Evolutionary conservation across 2,329 filamentous ascomycete genomes (phyloP).

Genomic region (Gyromitra esculenta): DNA sequence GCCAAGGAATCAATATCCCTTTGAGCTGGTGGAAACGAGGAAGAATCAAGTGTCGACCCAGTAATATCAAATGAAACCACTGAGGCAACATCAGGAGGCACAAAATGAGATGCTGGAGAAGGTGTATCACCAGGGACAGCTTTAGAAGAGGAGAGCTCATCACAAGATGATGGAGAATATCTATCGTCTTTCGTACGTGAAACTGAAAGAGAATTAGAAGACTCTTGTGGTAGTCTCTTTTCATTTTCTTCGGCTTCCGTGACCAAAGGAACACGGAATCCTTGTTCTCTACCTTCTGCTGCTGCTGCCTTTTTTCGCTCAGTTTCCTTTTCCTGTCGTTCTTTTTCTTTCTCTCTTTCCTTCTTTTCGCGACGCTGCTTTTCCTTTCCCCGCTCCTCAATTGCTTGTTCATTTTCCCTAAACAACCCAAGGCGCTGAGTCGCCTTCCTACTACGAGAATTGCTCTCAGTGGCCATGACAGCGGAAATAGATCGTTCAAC

Average conservation of each 20-base stretch:
- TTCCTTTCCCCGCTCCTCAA: conserved; percentile 56
- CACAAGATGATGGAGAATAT: conserved; percentile 53
- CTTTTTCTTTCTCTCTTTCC: conserved; percentile 65
- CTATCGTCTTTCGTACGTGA: conserved; percentile 54
- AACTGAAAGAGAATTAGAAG: conserved; percentile 55
- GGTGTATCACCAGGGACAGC: conserved; percentile 52
- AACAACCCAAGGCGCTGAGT: conserved; percentile 75
- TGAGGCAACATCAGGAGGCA: conserved; percentile 28
- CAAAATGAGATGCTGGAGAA: conserved; percentile 49
- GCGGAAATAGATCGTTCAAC: conserved; percentile 53
- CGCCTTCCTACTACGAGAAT: conserved; percentile 73
- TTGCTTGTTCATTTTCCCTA: conserved; percentile 66
- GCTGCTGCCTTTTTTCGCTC: conserved; percentile 48
- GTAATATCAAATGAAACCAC: conserved; percentile 43
- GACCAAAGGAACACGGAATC: conserved; percentile 37
- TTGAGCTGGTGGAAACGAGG: conserved; percentile 29
- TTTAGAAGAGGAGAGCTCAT: conserved; percentile 52
- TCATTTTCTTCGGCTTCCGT: conserved; percentile 52
- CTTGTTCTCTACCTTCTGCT: conserved; percentile 47
- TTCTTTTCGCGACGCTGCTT: conserved; percentile 66
- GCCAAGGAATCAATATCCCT: conserved; percentile 31
- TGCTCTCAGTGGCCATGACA: conserved; percentile 64
- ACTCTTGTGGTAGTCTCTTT: conserved; percentile 47
- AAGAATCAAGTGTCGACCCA: conserved; percentile 26
- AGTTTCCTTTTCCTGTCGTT: conserved; percentile 62